These are phyloP conservation scores for Phytophthora nicotianae DNA, from an alignment of 352 stramenopile species.

Conservation along the genomic window DNA sequence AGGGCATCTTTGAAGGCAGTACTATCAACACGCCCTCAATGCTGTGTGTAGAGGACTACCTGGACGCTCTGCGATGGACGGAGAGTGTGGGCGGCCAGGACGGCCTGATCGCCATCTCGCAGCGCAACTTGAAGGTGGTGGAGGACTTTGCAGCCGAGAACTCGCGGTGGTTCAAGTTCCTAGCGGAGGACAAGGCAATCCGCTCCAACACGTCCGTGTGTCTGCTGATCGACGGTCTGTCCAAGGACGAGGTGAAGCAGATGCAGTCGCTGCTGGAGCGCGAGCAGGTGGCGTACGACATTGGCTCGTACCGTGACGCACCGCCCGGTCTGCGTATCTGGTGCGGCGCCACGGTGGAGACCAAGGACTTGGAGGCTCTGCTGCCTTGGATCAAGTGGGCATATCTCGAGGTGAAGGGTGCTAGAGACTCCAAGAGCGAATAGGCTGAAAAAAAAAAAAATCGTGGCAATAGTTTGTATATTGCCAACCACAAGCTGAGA, in stretches of 20 bases:
- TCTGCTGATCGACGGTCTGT: constrained; percentile 92
- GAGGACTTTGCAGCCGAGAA: constrained; percentile 97
- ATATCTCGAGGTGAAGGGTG: constrained; percentile 91
- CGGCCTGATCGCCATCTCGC: constrained; percentile 93
- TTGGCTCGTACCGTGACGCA: constrained; percentile 98
- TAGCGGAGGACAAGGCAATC: constrained; percentile 93
- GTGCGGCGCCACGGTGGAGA: constrained; percentile 99
- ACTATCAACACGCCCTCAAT: constrained; percentile 99
- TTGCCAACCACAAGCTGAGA: constrained; percentile 33
- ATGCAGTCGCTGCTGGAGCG: constrained; percentile 96
- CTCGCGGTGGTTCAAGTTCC: constrained; percentile 96
- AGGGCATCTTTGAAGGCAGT: constrained; percentile 96
- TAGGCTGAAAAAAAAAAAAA: constrained; percentile 13
- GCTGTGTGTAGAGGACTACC: constrained; percentile 99
- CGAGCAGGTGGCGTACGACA: constrained; percentile 97
- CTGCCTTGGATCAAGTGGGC: constrained; percentile 99
- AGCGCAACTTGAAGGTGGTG: constrained; percentile 95
- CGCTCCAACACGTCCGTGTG: constrained; percentile 98
- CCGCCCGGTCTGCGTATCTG: constrained; percentile 98
- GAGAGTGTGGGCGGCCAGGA: constrained; percentile 94
- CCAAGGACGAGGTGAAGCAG: constrained; percentile 96
- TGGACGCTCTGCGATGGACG: constrained; percentile 97
- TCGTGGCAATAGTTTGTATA: constrained; percentile 1
- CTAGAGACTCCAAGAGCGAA: constrained; percentile 30
- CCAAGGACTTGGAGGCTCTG: constrained; percentile 96